Percentiles rank a stretch among this genome's conserved stretches.
Evolutionary conservation across 495 filamentous ascomycete genomes (phyloP).

Genomic region (Astrocystis sublimbata): DNA sequence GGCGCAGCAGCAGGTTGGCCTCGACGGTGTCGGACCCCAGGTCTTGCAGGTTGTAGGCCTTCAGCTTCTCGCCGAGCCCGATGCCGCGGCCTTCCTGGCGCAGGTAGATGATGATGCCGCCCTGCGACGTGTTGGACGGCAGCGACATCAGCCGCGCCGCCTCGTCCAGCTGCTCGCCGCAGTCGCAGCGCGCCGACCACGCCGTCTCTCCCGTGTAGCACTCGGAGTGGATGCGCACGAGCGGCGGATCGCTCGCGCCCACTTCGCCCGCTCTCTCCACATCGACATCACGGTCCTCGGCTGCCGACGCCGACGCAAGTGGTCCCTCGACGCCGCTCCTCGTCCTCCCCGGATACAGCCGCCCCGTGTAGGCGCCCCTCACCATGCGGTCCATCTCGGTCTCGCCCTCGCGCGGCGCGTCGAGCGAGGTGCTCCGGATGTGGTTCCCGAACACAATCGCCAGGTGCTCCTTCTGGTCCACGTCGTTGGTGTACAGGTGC

Average conservation of each 20-base stretch:
- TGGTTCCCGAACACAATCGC: conserved; percentile 93
- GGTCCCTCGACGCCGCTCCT: conserved; percentile 55
- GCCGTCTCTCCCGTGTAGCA: conserved; percentile 99
- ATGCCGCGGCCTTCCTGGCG: conserved; percentile 96
- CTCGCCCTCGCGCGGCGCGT: conserved; percentile 79
- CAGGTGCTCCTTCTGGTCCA: conserved; percentile 93
- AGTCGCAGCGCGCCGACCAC: conserved; percentile 97
- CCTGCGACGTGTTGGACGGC: conserved; percentile 60
- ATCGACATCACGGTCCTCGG: too few species aligned
- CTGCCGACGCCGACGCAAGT: background rate
- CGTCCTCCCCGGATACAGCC: conserved; percentile 81
- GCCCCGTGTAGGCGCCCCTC: conserved; percentile 85
- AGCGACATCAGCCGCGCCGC: conserved; percentile 92
- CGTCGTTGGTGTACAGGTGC: conserved; percentile 88
- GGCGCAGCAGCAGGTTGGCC: conserved; percentile 85
- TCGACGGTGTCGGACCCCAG: conserved; percentile 94
- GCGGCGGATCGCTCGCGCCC: conserved; percentile 45
- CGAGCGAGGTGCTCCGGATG: conserved; percentile 79
- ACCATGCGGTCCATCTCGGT: conserved; percentile 97
- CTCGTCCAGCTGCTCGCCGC: conserved; percentile 96
- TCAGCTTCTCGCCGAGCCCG: conserved; percentile 90
- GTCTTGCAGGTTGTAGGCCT: conserved; percentile 97
- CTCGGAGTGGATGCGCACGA: conserved; percentile 95
- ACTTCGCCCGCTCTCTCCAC: conserved; percentile 22
- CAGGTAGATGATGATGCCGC: conserved; percentile 92